These are phyloP conservation scores for Trypanosoma theileri DNA, from an alignment of 208 protist genomes.

Conservation along the genomic window DNA sequence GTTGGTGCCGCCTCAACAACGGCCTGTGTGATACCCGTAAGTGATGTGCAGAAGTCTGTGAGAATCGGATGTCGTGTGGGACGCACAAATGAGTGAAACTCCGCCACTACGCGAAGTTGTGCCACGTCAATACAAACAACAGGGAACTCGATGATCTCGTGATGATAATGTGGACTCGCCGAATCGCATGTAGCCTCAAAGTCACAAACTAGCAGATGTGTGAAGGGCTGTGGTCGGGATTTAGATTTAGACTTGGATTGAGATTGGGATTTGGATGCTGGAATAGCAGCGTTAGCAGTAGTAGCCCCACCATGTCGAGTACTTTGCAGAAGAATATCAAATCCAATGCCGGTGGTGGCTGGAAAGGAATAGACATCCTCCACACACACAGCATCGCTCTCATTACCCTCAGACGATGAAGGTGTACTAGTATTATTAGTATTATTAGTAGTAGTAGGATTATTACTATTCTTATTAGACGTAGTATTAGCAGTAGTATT, in stretches of 20 bases:
- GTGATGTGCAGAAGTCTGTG: conserved; percentile 90
- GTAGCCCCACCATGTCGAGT: too few species aligned
- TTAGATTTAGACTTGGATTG: conserved; percentile 37
- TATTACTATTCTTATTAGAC: not conserved
- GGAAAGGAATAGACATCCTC: conserved; percentile 11
- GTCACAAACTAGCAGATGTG: conserved; percentile 90
- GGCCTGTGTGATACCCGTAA: conserved; percentile 96
- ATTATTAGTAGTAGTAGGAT: not conserved
- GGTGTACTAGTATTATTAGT: not conserved
- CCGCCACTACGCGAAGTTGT: conserved; percentile 58
- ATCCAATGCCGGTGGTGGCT: conserved; percentile 39
- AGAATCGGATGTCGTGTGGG: conserved; percentile 78
- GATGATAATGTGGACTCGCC: conserved; percentile 57
- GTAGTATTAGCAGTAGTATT: not conserved
- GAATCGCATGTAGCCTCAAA: conserved; percentile 92
- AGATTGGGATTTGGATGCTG: conserved; percentile 13
- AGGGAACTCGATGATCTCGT: conserved; percentile 98
- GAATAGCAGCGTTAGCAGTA: too few species aligned
- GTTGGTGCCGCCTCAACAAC: conserved; percentile 76
- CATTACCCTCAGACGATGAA: conserved; percentile 1
- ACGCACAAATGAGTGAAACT: conserved; percentile 91
- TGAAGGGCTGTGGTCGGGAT: conserved; percentile 67
- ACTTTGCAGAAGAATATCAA: conserved; percentile 54
- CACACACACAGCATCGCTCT: not conserved
- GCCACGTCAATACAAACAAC: conserved; percentile 87